These are phyloP conservation scores for Stagonosporopsis vannaccii DNA, from an alignment of 2,329 filamentous ascomycete species.

Conservation along the genomic window DNA sequence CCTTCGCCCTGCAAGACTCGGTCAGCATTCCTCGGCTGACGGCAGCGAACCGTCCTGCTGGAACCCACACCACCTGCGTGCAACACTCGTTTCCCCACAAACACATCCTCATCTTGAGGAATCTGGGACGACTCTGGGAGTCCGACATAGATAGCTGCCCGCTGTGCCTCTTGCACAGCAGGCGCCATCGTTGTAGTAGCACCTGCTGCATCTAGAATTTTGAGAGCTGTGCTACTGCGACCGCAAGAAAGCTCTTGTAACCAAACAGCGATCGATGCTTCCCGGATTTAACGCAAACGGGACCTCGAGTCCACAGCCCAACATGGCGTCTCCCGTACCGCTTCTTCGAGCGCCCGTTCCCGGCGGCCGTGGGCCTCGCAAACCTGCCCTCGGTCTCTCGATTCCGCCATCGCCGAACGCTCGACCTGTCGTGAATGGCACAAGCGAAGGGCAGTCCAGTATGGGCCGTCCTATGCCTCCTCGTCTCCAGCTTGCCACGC, in stretches of 20 bases:
- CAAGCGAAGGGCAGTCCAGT: slow-evolving; percentile 48
- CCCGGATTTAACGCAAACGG: slow-evolving; percentile 30
- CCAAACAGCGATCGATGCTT: slow-evolving; percentile 34
- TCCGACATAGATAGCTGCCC: slow-evolving; percentile 14
- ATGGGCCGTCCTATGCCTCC: slow-evolving; percentile 68
- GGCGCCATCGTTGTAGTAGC: slow-evolving; percentile 3
- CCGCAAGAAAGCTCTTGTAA: not conserved
- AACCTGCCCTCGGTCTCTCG: slow-evolving; percentile 83
- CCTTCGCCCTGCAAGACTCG: slow-evolving; percentile 23
- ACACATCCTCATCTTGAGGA: slow-evolving; percentile 23
- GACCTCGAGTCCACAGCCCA: slow-evolving; percentile 43
- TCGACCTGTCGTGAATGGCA: slow-evolving; percentile 75
- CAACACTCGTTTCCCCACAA: slow-evolving; percentile 27
- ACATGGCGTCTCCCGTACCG: slow-evolving; percentile 79
- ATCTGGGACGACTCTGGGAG: slow-evolving; percentile 10
- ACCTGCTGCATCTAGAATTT: slow-evolving; percentile 5
- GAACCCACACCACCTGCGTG: slow-evolving; percentile 36
- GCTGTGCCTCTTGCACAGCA: slow-evolving; percentile 18
- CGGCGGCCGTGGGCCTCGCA: slow-evolving; percentile 67
- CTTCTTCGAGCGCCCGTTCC: slow-evolving; percentile 84
- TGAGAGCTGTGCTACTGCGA: not conserved
- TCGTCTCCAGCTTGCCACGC: slow-evolving; percentile 84
- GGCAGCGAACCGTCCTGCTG: slow-evolving; percentile 37
- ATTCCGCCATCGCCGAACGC: slow-evolving; percentile 87
- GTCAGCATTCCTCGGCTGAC: slow-evolving; percentile 41